phyloP scores from a whole-genome alignment of 1,139 yeast genomes.

The Yamadazyma taylorii region DNA sequence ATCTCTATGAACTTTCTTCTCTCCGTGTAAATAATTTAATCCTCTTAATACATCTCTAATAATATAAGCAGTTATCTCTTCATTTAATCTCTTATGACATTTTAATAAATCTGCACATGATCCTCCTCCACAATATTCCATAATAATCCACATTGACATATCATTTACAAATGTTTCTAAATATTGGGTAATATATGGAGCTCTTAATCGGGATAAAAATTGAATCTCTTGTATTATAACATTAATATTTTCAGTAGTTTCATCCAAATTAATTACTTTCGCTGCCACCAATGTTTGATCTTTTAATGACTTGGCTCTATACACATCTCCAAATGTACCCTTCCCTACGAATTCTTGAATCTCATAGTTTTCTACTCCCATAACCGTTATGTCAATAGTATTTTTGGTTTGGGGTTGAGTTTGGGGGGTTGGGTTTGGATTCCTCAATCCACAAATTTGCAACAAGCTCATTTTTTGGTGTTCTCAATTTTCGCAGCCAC shows the following conservation, averaged over 20 bases:
- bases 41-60: slow-evolving; percentile 63
- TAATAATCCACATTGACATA: slow-evolving; percentile 77
- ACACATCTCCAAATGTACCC: slow-evolving; percentile 89
- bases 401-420: not conserved
- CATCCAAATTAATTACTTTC: slow-evolving; percentile 75
- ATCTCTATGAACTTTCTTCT: slow-evolving; percentile 79
- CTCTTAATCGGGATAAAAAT: slow-evolving; percentile 62
- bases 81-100: slow-evolving; percentile 52
- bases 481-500: no score
- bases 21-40: slow-evolving; percentile 67
- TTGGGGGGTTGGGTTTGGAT: no score
- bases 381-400: slow-evolving; percentile 5
- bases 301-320: slow-evolving; percentile 49
- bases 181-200: slow-evolving; percentile 66
- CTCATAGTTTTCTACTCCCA: slow-evolving; percentile 29
- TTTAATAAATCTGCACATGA: slow-evolving; percentile 76
- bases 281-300: slow-evolving; percentile 59
- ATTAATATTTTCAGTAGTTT: slow-evolving; percentile 65
- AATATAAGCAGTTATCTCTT: slow-evolving; percentile 58
- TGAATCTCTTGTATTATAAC: slow-evolving; percentile 73
- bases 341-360: slow-evolving; percentile 67
- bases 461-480: no score
- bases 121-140: slow-evolving; percentile 95
- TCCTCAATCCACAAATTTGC: not conserved
- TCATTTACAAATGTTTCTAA: slow-evolving; percentile 61